Percentiles rank a stretch among this genome's conserved stretches.
These are phyloP conservation scores for Fistulifera pelliculosa DNA, from an alignment of 108 stramenopile species.

Conservation along the genomic window DNA sequence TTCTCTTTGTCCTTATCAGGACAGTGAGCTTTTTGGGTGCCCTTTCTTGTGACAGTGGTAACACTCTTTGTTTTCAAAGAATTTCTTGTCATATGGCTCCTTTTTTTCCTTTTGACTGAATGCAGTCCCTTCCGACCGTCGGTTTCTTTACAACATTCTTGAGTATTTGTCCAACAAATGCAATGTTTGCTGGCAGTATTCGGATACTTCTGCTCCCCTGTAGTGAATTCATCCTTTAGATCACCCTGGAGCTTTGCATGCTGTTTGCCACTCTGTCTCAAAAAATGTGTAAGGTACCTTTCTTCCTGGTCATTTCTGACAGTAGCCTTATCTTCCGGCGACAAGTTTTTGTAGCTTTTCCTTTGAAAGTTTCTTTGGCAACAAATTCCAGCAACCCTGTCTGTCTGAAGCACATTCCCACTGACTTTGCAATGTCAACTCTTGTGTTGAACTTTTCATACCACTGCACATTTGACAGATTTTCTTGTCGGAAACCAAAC, in stretches of 20 bases:
- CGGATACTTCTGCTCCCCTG: constrained; percentile 2
- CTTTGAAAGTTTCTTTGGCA: not conserved
- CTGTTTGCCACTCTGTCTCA: constrained; percentile 11
- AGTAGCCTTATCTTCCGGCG: too few species aligned
- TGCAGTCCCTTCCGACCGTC: not conserved
- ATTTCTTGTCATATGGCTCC: constrained; percentile 3
- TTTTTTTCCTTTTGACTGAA: constrained; percentile 2
- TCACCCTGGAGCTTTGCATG: constrained; percentile 3
- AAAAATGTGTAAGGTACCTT: constrained; percentile 8
- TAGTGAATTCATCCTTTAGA: constrained; percentile 13
- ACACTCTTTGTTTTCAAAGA: constrained; percentile 4
- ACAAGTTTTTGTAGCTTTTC: too few species aligned
- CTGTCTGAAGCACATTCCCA: not conserved
- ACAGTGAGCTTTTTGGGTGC: not conserved
- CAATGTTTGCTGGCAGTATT: not conserved
- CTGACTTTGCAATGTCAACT: constrained; percentile 2
- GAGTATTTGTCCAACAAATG: constrained; percentile 11
- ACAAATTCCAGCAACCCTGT: constrained; percentile 3
- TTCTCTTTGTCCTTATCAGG: not conserved
- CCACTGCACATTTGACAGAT: constrained; percentile 6
- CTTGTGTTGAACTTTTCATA: constrained; percentile 11
- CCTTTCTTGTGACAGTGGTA: constrained; percentile 3
- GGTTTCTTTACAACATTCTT: not conserved
- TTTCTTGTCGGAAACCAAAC: constrained; percentile 3
- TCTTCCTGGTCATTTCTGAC: constrained; percentile 3